Evolutionary conservation across 805 yeast genomes (phyloP).

Genomic region (Pichia nanzhaoensis): DNA sequence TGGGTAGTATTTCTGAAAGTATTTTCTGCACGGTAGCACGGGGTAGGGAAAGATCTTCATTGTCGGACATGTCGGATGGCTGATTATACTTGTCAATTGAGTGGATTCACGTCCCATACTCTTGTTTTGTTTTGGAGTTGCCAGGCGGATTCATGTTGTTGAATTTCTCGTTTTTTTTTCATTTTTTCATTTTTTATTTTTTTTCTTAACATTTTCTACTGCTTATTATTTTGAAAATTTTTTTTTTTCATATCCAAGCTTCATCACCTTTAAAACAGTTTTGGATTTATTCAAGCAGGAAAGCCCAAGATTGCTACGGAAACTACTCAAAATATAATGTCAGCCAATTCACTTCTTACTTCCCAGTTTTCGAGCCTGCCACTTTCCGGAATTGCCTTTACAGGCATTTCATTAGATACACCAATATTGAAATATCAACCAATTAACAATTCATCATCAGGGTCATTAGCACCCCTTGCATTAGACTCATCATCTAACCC

Average conservation of each 20-base stretch:
- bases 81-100: not conserved
- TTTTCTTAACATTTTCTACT: not conserved
- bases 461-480: slow-evolving; percentile 3
- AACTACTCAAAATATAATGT: not conserved
- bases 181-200: not conserved
- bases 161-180: not conserved
- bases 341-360: slow-evolving; percentile 4
- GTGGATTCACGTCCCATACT: too few species aligned
- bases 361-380: slow-evolving; percentile 6
- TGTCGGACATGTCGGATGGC: slow-evolving; percentile 10
- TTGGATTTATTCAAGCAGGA: not conserved
- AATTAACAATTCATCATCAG: not conserved
- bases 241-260: not conserved
- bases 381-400: slow-evolving; percentile 6
- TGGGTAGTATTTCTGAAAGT: slow-evolving; percentile 80
- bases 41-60: slow-evolving; percentile 33
- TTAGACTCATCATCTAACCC: slow-evolving; percentile 4
- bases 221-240: not conserved
- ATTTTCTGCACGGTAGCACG: slow-evolving; percentile 93
- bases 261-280: not conserved
- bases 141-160: too few species aligned
- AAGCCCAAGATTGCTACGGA: not conserved
- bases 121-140: not conserved
- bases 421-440: slow-evolving; percentile 11
- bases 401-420: slow-evolving; percentile 7